Evolutionary conservation across 192 early-diverging fungal species (phyloP), one percentile per base, ranked within the genome.

Genomic region (Cladochytrium replicatum): DNA sequence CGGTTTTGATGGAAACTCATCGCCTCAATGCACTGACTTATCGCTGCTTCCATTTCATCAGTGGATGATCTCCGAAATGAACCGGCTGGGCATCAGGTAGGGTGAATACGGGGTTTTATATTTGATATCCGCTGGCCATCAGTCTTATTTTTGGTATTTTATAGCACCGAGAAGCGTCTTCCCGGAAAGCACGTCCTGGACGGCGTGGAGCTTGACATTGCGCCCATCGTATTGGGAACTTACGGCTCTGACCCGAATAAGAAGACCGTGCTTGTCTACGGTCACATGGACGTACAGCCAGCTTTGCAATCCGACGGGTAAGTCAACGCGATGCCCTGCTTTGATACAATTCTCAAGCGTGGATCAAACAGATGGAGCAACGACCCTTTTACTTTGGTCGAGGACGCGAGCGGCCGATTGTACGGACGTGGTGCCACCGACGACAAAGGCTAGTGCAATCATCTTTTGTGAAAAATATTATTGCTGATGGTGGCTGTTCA

Each of bases 231-330:
- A 27, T 77, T 98, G 51, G 92, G 83, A 15, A 80, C 80, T 57
- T 91, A 91, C 57, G 95, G 95, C 46, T 80, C 75, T 51, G 86
- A 93, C 61, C 81, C 88, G 26, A 69, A 50, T 58, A 98, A 98
- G 83, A 91, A 91, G 78, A 98, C 91, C 17, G 82, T 96, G 44
- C 73, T 92, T 30, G 89, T 98, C 48, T 97, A 97, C 68, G 91
- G 62, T 60, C 94, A 98, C 69, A 96, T 96, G 69, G 94, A 98
- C 61, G 94, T 98, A 32, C 95, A 98, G 74, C 95, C 95, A 32
- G 87, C 81, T 45, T 67, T 75, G 40, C 44, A 51, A 41, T 39
- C 39, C 7, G 68, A 71, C 38, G 67, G 67, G 55, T 57, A 42
- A 6, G 44, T n/a, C n/a, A 31, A 47, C 31, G 9, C 19, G 23